Evolutionary conservation across 192 early-diverging fungal genomes (phyloP).

Genomic region (Helicostylum pulchrum): DNA sequence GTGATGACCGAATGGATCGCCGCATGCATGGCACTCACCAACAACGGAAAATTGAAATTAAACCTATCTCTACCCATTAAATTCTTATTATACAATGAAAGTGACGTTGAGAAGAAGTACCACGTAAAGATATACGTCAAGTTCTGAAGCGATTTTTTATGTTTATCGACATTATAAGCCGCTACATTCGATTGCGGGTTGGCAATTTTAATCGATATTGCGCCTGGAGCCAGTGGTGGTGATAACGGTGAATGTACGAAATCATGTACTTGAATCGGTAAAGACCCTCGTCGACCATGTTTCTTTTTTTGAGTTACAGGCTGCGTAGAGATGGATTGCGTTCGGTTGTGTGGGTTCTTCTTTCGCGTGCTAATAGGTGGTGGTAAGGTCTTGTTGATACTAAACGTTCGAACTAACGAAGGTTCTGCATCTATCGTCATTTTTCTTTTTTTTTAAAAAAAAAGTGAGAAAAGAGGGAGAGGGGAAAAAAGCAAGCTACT

Average conservation of each 20-base stretch:
- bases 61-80: slow-evolving; percentile 70
- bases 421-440: too few relatives aligned
- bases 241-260: neutral
- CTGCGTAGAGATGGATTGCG: slow-evolving; percentile 10
- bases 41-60: slow-evolving; percentile 74
- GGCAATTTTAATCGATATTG: neutral
- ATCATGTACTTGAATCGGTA: neutral
- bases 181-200: neutral
- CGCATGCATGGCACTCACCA: slow-evolving; percentile 76
- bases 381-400: neutral
- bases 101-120: slow-evolving; percentile 73
- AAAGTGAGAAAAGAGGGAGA: too few relatives aligned
- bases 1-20: slow-evolving; percentile 69
- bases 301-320: slow-evolving; percentile 7
- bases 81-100: slow-evolving; percentile 85
- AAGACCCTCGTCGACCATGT: neutral
- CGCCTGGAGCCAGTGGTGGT: too few relatives aligned
- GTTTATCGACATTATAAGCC: neutral
- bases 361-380: neutral
- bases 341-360: slow-evolving; percentile 7
- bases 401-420: too few relatives aligned
- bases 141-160: neutral
- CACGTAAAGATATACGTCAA: slow-evolving; percentile 51
- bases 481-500: too few relatives aligned
- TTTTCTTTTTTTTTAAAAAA: too few relatives aligned